Evolutionary conservation across 495 filamentous ascomycete species (phyloP).

Genomic region (Pyrenula massariospora): DNA sequence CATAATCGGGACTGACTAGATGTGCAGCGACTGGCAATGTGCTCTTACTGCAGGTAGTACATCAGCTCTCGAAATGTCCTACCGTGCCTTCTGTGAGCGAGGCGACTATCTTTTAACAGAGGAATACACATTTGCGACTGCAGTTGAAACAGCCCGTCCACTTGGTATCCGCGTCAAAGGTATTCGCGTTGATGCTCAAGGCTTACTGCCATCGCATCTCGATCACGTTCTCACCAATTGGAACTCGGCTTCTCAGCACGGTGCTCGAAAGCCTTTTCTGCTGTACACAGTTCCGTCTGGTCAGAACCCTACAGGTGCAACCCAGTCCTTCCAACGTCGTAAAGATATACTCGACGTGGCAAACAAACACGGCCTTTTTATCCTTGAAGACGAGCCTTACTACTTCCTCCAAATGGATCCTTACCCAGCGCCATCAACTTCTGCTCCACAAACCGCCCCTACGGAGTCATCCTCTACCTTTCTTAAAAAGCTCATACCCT

Average conservation of each 20-base stretch:
- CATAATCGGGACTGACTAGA: too few relatives aligned
- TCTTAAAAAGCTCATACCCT: conserved; percentile 47
- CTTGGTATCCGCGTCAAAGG: conserved; percentile 63
- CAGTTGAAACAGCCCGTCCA: conserved; percentile 69
- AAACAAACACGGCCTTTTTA: conserved; percentile 72
- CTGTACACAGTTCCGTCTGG: conserved; percentile 48
- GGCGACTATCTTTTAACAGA: conserved; percentile 70
- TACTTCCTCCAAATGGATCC: conserved; percentile 96
- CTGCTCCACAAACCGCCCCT: conserved; percentile 21
- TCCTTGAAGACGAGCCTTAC: conserved; percentile 96
- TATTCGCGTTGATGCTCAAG: conserved; percentile 68
- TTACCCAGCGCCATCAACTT: conserved; percentile 38
- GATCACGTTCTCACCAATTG: conserved; percentile 57
- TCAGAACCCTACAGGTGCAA: conserved; percentile 89
- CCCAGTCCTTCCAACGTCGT: conserved; percentile 54
- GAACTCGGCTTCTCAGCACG: conserved; percentile 38
- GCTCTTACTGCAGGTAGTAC: conserved; percentile 68
- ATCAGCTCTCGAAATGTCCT: conserved; percentile 59
- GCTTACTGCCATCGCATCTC: conserved; percentile 53
- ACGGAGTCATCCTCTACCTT: conserved; percentile 31
- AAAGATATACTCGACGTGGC: conserved; percentile 62
- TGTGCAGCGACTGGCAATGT: conserved; percentile 85
- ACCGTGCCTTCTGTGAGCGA: conserved; percentile 65
- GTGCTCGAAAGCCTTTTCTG: conserved; percentile 61
- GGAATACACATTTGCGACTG: conserved; percentile 75